Evolutionary conservation across 129 eudicot species (phyloP), one percentile per base, ranked within the genome.

Genomic region (Solidago caesia): DNA sequence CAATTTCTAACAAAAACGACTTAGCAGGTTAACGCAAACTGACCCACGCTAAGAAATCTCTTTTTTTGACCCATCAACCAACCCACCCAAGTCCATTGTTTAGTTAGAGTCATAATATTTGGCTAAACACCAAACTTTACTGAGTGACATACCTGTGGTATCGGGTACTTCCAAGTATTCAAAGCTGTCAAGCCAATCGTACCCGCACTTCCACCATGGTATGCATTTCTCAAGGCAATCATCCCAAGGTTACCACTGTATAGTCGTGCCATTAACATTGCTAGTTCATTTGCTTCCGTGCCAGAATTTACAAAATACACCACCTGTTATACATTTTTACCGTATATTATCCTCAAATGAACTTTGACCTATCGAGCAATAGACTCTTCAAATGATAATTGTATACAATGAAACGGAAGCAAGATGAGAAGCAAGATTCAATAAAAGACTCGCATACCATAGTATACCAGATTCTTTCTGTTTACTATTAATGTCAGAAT

Each of bases 291-390:
- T 80, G 99, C 99, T 84, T 95, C 97, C 3, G 99, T 95, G 53
- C 97, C 99, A 57, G 97, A 95, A 76, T 95, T 95, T 7, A 92
- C 97, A 83, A 95, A 91, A 86, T 89, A 95, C 59, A 95, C 99
- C 79, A 95, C 97, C 99, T 95, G 85, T 82, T 64, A 11, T 12
- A 11, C 27, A 66, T 7, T 26, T 33, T 48, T 25, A 51, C 41
- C 6, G 44, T 27, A 75, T 65, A 74, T 49, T 62, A 59, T 81
- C 65, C 65, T 10, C 42, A 44, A 51, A 77, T 10, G 9, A 74
- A n/a, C 58, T 14, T 61, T 73, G 26, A 74, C 60, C 12, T 7
- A 76, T 67, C 74, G 27, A 12, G 43, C 11, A 65, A 62, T 6
- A n/a, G 2, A 43, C 44, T 51, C 44, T 70, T 41, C 15, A n/a